Evolutionary conservation across 805 yeast genomes (phyloP), one percentile per base, ranked within the genome.

Genomic region (Myxozyma neotropica): DNA sequence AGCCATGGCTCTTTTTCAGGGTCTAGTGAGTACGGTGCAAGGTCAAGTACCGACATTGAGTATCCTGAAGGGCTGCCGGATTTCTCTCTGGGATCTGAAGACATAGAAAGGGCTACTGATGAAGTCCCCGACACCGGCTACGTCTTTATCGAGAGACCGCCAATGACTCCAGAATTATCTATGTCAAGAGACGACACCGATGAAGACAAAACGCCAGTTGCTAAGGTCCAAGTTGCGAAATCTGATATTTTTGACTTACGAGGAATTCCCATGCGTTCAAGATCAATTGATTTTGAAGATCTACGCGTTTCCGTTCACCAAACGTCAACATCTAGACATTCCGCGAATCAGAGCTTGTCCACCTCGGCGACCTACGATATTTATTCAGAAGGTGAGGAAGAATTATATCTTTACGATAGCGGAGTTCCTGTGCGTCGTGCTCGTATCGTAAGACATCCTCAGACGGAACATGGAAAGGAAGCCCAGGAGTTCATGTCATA

Each of bases 401-500:
- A 53, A 6, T 5, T 10, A 10, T 53, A 45, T 23, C 8, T 45
- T 12, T 53, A 45, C 17, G 40, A 46, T 38, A 39, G 52, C n/a
- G 45, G 40, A 10, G 23, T 38, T 17, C n/a, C 19, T 17, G 12
- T 46, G 10, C 57, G 47, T 6, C 57, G 52, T 2, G 57, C 57
- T 4, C 52, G 42, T 35, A 38, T 55, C n/a, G 58, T 55, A 17
- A 43, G 53, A n/a, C 53, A 47, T 17, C 39, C 45, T 4, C 19
- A 21, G 35, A 15, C 21, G 3, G 8, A 40, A 8, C 45, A 53
- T n/a, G 52, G 52, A 24, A 24, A 26, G 6, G 23, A 36, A 21
- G 53, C 31, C 12, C 44, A 53, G 42, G 15, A 7, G 10, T 10
- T 23, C 42, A 13, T n/a, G n/a, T 7, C 42, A 38, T 23, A 17